Evolutionary conservation across 1,284 basidiomycete species (phyloP).

Genomic region (Exsudoporus floridanus): DNA sequence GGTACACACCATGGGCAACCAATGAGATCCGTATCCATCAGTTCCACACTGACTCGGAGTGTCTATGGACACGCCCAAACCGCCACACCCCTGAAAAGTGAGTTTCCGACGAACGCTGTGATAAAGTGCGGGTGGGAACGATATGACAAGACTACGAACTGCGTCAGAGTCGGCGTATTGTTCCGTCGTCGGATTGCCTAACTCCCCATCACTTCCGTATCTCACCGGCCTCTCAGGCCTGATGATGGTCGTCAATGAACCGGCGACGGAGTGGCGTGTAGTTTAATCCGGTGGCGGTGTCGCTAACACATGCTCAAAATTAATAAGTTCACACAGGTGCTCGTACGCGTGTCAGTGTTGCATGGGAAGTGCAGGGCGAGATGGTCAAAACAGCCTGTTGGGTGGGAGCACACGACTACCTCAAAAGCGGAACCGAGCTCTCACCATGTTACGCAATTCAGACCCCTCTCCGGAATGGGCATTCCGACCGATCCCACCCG

Average conservation of each 20-base stretch:
- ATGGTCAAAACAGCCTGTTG: neutral
- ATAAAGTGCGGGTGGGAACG: neutral
- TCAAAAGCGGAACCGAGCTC: slow-evolving; percentile 1
- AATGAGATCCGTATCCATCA: neutral
- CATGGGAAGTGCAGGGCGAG: no score
- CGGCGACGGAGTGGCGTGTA: neutral
- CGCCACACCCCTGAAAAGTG: neutral
- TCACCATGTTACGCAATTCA: neutral
- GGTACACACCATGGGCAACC: neutral
- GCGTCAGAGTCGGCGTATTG: no score
- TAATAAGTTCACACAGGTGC: slow-evolving; percentile 2
- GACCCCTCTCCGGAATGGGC: neutral
- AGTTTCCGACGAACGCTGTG: neutral
- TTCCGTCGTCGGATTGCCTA: no score
- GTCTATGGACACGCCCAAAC: neutral
- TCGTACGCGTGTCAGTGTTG: no score
- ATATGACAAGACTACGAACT: neutral
- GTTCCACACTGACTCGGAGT: no score
- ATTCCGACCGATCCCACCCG: neutral
- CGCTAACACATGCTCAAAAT: slow-evolving; percentile 5
- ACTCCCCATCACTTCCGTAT: no score
- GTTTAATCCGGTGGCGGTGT: slow-evolving; percentile 1
- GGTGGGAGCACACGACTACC: neutral
- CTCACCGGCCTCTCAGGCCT: neutral
- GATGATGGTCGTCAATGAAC: slow-evolving; percentile 3